A percentile compares a stretch with the other conserved stretches of the same genome.
phyloP scores from a whole-genome alignment of 2,329 filamentous ascomycete species.

The Ascochyta fabae region DNA sequence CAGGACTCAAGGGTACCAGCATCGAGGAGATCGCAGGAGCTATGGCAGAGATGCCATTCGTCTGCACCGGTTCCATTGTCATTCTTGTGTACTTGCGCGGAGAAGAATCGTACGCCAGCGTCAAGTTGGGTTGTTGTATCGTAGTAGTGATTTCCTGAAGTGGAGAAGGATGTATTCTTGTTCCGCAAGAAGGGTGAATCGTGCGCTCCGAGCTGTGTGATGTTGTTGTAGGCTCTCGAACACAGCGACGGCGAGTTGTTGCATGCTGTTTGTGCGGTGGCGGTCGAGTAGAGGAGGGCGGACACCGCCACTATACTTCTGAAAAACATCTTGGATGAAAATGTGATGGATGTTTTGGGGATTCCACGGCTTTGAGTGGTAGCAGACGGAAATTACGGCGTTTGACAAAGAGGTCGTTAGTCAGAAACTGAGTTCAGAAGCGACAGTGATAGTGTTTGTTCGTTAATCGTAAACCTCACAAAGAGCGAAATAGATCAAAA shows the following conservation, averaged over 20 bases:
- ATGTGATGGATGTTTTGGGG: background rate
- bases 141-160: constrained; percentile 75
- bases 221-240: constrained; percentile 71
- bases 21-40: constrained; percentile 70
- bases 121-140: constrained; percentile 74
- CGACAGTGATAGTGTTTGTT: constrained; percentile 9
- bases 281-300: constrained; percentile 35
- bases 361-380: background rate
- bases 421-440: constrained; percentile 5
- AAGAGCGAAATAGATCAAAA: constrained; percentile 10
- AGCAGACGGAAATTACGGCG: background rate
- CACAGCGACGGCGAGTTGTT: constrained; percentile 83
- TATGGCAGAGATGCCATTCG: constrained; percentile 73
- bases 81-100: constrained; percentile 73
- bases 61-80: constrained; percentile 41
- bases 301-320: constrained; percentile 35
- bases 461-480: constrained; percentile 4
- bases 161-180: constrained; percentile 64
- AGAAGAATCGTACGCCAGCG: constrained; percentile 73
- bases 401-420: background rate
- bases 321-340: constrained; percentile 37
- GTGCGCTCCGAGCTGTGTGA: constrained; percentile 81
- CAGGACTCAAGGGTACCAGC: constrained; percentile 70
- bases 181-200: constrained; percentile 76
- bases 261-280: constrained; percentile 62